These are phyloP conservation scores for Penicillium sp. DNA, from an alignment of 2,329 filamentous ascomycete genomes.

Conservation along the genomic window DNA sequence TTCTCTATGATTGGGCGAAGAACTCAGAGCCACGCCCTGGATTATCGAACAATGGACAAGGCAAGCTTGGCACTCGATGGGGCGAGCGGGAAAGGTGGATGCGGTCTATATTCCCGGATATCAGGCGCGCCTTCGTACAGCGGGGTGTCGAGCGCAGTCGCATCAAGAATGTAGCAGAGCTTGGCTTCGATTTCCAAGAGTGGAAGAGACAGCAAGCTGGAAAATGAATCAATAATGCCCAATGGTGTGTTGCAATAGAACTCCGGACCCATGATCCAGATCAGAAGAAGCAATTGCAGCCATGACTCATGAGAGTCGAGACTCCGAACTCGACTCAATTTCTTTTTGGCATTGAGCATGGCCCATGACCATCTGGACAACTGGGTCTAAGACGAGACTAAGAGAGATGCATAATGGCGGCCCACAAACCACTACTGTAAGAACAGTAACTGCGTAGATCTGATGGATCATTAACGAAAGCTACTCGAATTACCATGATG, in stretches of 20 bases:
- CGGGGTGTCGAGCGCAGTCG: conserved; percentile 55
- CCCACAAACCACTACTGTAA: no score
- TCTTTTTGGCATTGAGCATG: no score
- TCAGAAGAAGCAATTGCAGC: background rate
- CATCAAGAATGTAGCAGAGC: conserved; percentile 64
- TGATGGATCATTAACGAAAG: no score
- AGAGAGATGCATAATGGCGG: no score
- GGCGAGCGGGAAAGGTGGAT: conserved; percentile 67
- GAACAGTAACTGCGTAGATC: no score
- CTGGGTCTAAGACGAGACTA: no score
- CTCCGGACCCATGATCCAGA: background rate
- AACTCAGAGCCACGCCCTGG: conserved; percentile 36
- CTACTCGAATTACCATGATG: no score
- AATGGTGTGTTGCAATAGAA: background rate
- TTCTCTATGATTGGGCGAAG: conserved; percentile 43
- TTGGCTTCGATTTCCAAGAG: conserved; percentile 62
- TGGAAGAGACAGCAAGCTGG: conserved; percentile 28
- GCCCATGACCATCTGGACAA: no score
- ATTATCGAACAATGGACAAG: conserved; percentile 46
- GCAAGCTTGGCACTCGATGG: conserved; percentile 71
- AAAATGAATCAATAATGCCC: conserved; percentile 3
- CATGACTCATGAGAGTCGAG: no score
- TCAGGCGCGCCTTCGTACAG: conserved; percentile 68
- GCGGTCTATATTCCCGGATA: conserved; percentile 62
- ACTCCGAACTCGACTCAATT: no score